Evolutionary conservation across 768 basidiomycete genomes (phyloP), one percentile per base, ranked within the genome.

Genomic region (Tylopilus sp.): DNA sequence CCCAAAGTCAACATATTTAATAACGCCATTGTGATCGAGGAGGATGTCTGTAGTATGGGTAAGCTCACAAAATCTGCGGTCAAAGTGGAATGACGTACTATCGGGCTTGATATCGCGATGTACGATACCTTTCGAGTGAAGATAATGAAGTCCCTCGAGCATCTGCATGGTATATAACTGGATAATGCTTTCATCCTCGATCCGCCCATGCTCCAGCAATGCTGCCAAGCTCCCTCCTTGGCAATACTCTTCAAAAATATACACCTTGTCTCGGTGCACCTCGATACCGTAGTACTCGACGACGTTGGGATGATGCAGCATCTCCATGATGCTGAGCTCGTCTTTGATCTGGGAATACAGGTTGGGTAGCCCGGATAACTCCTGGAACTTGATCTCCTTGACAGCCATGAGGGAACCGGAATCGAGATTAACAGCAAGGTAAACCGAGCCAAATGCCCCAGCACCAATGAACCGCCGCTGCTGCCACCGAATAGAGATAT

Each of bases 381-480:
- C 95, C 65, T 95, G 93, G 69, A 95, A 95, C 52, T 93, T 92
- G 68, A 98, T 93, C 73, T 98, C 97, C 73, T 99, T 99, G 62
- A 98, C 97, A 9, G 97, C 97, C 94, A 99, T 98, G 54, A 98
- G 82, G 39, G 89, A 88, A 41, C 95, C 92, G 1, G 90, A 87
- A 65, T 98, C 97, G 49, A 98, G 78, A 67, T 98, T 98, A 71
- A 98, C 88, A 17, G 95, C 97, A 42, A 93, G 82, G 68, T 98
- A 99, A n/a, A 99, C 97, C n/a, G 91, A 95, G 20, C 97, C 97
- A 69, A 97, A 98, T 9, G 97, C 95, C 15, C 97, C 97, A n/a
- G 94, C 86, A 45, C 95, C 97, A 59, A 99, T 98, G 73, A 98
- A 98, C 51, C 88, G 84, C 13, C 95, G 94, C 71, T 99, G 97